Evolutionary conservation across 176 grass and related monocot genomes (phyloP).

Genomic region (Juncus effusus): DNA sequence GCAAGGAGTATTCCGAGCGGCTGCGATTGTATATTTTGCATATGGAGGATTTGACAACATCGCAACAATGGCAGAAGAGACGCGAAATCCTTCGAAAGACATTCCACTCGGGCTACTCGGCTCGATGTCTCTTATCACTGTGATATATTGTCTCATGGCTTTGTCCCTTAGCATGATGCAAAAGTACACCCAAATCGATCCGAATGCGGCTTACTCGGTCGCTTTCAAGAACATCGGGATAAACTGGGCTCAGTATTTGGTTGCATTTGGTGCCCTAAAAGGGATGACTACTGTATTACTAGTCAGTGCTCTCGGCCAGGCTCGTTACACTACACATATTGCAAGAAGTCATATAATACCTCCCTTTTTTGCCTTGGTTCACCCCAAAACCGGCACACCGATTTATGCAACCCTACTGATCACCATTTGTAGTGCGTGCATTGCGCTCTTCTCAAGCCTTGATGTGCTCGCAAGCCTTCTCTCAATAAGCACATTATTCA

Average conservation of each 20-base stretch:
- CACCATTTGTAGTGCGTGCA: constrained; percentile 38
- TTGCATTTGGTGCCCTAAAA: constrained; percentile 88
- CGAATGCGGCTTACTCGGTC: constrained; percentile 57
- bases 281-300: constrained; percentile 95
- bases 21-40: constrained; percentile 87
- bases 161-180: constrained; percentile 92
- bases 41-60: constrained; percentile 96
- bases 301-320: constrained; percentile 76
- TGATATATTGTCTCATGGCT: constrained; percentile 82
- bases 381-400: constrained; percentile 80
- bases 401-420: constrained; percentile 70
- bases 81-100: constrained; percentile 69
- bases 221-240: constrained; percentile 72
- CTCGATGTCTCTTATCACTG: constrained; percentile 80
- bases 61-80: constrained; percentile 93
- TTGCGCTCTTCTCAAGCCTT: constrained; percentile 88
- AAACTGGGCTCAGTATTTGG: constrained; percentile 80
- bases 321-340: constrained; percentile 87
- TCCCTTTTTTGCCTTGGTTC: constrained; percentile 81
- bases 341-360: constrained; percentile 96
- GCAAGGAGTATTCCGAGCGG: constrained; percentile 69
- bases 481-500: constrained; percentile 88
- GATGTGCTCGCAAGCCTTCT: constrained; percentile 56
- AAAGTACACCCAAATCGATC: constrained; percentile 56
- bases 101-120: constrained; percentile 80